Conservation (phyloP, 129 eudicot species). For the Saposhnikovia divaricata region DNA sequence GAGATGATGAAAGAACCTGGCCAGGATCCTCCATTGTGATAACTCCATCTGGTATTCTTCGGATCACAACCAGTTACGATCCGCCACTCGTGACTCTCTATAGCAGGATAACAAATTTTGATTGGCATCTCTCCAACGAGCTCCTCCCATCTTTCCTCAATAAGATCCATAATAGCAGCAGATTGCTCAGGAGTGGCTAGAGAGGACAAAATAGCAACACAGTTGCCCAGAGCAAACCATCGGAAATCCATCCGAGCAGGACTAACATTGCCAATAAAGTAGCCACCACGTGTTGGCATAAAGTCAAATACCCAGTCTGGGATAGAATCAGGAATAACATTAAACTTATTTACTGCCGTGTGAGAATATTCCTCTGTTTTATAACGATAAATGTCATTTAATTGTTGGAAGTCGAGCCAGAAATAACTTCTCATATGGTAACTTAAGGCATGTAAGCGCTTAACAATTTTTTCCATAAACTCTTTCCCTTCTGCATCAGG, state of each 20-base stretch:
- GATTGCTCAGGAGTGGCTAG: constrained; percentile 52
- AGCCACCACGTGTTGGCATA: constrained; percentile 35
- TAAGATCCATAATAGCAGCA: constrained; percentile 37
- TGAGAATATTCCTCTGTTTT: constrained; percentile 37
- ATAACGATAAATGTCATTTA: constrained; percentile 35
- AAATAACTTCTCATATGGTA: constrained; percentile 36
- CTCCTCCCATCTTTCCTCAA: constrained; percentile 44
- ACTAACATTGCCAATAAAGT: constrained; percentile 37
- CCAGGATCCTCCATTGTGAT: constrained; percentile 50
- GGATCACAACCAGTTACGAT: constrained; percentile 42
- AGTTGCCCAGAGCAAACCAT: constrained; percentile 51
- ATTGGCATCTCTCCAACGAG: constrained; percentile 40
- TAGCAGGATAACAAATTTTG: constrained; percentile 39
- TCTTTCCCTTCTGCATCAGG: constrained; percentile 34
- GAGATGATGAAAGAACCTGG: constrained; percentile 29
- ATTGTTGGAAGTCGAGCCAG: constrained; percentile 34
- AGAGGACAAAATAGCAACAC: constrained; percentile 36
- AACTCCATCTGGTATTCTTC: constrained; percentile 46
- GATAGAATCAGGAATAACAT: constrained; percentile 37
- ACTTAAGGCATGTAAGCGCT: constrained; percentile 35
- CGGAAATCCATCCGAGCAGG: constrained; percentile 55
- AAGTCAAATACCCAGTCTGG: constrained; percentile 38
- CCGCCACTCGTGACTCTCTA: constrained; percentile 37
- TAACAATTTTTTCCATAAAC: constrained; percentile 32
- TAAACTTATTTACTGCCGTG: constrained; percentile 34